Base-by-base conservation (phyloP, 352 stramenopile species). In the Phytophthora idaei region DNA sequence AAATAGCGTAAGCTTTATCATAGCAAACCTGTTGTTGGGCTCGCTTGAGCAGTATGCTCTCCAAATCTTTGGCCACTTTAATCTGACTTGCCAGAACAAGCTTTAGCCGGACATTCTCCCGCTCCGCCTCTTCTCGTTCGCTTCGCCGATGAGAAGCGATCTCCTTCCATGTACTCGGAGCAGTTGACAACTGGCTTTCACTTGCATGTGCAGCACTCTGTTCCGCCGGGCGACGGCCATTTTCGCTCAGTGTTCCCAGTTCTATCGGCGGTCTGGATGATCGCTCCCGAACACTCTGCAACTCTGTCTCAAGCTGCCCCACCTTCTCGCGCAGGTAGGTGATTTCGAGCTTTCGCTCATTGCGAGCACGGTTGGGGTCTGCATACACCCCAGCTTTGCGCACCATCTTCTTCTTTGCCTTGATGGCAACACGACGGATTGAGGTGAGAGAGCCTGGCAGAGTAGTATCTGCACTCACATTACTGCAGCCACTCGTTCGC, bases 31-130 rank as follows among this genome's bases (percentile, higher is more conserved):
- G 53, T 25, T 68, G 42, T 36, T 49, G 39, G 27, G 36, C 34
- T n/a, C 67, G 71, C 37, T 76, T 74, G 10, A 73, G 55, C 28
- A 87, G 48, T n/a, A 81, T 54, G 36, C 61, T 69, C 48, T 85
- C 67, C 25, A 89, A 68, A 21, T 64, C 71, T 46, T 73, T 83
- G 31, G 70, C 70, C 21, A 84, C 58, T 50, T 78, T 76, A 52
- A 87, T 75, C 51, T 87, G 80, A 34, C 75, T 72, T 45, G 76
- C 64, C 5, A 89, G 57, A 67, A 83, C 29, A 4, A 69, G 50
- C 28, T 76, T 80, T 3, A 83, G 54, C 8, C 57, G 60, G 2
- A 70, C 54, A 51, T 76, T 80, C 31, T 82, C 71, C 6, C 50
- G 69, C 37, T 82, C 64, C 12, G 71, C 53, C 32, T 67, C 15